Conservation (phyloP, 2,329 filamentous ascomycete species). For the Diplodia seriata region DNA sequence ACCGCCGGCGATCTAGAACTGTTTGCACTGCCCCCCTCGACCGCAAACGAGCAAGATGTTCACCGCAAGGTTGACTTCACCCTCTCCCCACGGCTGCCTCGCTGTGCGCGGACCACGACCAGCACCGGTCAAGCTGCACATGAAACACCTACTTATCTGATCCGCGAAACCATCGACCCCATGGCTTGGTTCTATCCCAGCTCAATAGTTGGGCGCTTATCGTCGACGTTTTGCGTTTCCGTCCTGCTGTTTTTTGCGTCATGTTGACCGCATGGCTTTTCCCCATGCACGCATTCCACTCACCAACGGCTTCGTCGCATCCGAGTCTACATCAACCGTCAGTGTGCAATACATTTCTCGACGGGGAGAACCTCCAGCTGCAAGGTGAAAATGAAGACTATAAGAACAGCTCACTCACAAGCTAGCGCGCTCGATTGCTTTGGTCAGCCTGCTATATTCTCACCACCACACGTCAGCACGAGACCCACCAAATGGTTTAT, state of each 20-base stretch:
- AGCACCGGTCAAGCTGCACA: constrained; percentile 7
- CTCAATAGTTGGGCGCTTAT: not conserved
- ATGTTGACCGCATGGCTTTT: no score
- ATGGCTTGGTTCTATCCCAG: constrained; percentile 5
- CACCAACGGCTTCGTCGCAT: no score
- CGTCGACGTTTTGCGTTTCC: not conserved
- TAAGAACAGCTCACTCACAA: no score
- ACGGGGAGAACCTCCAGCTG: not conserved
- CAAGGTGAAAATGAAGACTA: no score
- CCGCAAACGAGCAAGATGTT: not conserved
- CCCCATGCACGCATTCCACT: no score
- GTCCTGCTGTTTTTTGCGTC: no score
- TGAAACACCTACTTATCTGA: constrained; percentile 4
- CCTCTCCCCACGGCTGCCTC: not conserved
- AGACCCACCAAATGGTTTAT: constrained; percentile 53
- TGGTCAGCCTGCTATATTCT: constrained; percentile 8
- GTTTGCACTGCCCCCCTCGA: constrained; percentile 22
- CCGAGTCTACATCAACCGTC: no score
- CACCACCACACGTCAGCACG: constrained; percentile 7
- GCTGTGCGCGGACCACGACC: no score
- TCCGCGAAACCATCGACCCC: constrained; percentile 1
- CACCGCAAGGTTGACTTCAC: constrained; percentile 28
- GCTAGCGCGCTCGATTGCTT: no score
- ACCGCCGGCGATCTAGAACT: constrained; percentile 21
- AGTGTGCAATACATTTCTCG: no score